Evolutionary conservation across 1,139 yeast genomes (phyloP), one percentile per base, ranked within the genome.

Genomic region (Zygoascus sp.): DNA sequence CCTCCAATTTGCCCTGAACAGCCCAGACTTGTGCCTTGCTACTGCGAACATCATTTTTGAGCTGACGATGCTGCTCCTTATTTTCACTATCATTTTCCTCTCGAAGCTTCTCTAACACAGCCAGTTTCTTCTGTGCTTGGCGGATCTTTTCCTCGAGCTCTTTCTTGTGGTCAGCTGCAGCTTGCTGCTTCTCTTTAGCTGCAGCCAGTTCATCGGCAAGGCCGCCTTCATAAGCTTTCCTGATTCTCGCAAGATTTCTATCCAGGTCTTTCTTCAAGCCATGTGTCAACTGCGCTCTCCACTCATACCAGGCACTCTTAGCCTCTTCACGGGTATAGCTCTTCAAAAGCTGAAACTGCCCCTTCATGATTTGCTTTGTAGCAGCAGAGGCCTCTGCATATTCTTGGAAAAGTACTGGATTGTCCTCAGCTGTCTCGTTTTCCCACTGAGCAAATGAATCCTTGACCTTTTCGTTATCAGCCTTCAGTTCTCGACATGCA

Each of bases 231-330:
- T 46, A 44, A 38, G 60, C 67, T n/a, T 51, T 50, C 19, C 53
- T 48, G 10, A 64, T 47, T 30, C 50, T 40, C 9, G 46, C 42
- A 15, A 51, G 28, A 38, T 63, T 70, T 34, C 59, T 61, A 25
- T 64, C 60, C 34, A 76, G 60, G 42, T 71, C 76, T 21, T 61
- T 61, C 32, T 71, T 55, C 19, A 77, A 63, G 43, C 75, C 77
- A 28, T 65, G 61, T 2, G 75, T 63, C 36, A 78, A 61, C 50
- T 75, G 74, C n/a, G 66, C 61, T 52, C 83, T 62, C 84, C 84
- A 79, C 35, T 68, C 73, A 55, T 77, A 78, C 83, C 83, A 80
- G 1, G 75, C 73, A 19, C 70, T 70, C 48, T 68, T 72, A 2
- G 83, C 77, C 56, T 75, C 75, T 35, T 68, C 69, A 28, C 81